These are phyloP conservation scores for Calycina marina DNA, from an alignment of 2,329 filamentous ascomycete genomes.

Conservation along the genomic window DNA sequence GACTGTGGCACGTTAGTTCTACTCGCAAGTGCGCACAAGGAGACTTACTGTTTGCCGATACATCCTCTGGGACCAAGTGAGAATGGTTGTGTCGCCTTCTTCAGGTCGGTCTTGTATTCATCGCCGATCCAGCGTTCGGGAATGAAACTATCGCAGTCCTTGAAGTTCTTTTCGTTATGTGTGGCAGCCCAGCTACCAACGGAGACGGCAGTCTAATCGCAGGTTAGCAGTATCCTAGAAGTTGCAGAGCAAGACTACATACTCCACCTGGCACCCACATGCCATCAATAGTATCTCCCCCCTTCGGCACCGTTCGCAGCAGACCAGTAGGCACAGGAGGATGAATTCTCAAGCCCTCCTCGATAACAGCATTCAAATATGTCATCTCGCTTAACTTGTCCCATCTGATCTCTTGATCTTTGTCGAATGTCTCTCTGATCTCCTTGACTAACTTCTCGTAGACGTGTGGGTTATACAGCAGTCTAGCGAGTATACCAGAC, in stretches of 20 bases:
- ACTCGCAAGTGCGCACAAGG: background rate
- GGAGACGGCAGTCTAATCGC: slow-evolving; percentile 6
- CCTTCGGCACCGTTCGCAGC: slow-evolving; percentile 7
- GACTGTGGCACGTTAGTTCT: slow-evolving; percentile 3
- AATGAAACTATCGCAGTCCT: slow-evolving; percentile 18
- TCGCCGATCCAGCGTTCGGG: slow-evolving; percentile 23
- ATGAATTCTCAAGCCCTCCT: slow-evolving; percentile 29
- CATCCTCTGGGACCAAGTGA: slow-evolving; percentile 11
- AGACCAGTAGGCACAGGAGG: slow-evolving; percentile 15
- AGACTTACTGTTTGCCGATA: slow-evolving; percentile 10
- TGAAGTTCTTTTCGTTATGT: slow-evolving; percentile 8
- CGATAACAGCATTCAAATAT: slow-evolving; percentile 28
- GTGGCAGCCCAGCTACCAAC: slow-evolving; percentile 7
- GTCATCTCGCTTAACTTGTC: slow-evolving; percentile 16
- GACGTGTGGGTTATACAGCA: slow-evolving; percentile 20
- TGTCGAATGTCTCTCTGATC: slow-evolving; percentile 25
- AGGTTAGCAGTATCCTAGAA: slow-evolving; percentile 28
- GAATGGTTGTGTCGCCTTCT: slow-evolving; percentile 9
- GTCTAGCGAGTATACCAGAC: slow-evolving; percentile 6
- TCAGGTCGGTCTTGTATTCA: slow-evolving; percentile 5
- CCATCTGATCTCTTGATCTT: slow-evolving; percentile 26
- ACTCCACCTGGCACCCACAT: slow-evolving; percentile 8
- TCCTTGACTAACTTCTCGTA: slow-evolving; percentile 25
- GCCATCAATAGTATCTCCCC: slow-evolving; percentile 10
- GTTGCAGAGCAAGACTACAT: background rate